Evolutionary conservation across 1,139 yeast species (phyloP).

Genomic region (Blastobotrys petasosporus): DNA sequence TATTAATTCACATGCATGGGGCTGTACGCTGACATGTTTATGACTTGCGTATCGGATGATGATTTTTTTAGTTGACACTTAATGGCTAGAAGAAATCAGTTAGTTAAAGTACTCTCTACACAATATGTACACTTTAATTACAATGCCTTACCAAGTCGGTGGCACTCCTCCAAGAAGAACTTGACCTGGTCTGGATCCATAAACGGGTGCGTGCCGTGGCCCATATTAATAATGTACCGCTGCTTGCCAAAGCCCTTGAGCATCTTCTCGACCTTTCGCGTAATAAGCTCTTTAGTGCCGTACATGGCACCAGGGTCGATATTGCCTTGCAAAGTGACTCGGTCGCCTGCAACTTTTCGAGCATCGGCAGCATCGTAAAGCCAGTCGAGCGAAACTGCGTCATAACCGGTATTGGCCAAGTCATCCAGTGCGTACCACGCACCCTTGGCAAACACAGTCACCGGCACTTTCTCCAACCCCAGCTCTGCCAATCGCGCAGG

Average conservation of each 20-base stretch:
- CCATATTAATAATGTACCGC: constrained; percentile 86
- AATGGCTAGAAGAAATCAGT: too few relatives aligned
- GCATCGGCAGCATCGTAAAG: constrained; percentile 81
- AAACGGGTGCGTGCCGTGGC: constrained; percentile 97
- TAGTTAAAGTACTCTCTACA: too few relatives aligned
- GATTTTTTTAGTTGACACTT: too few relatives aligned
- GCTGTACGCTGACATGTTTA: too few relatives aligned
- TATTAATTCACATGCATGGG: too few relatives aligned
- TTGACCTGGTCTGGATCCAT: constrained; percentile 88
- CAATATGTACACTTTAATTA: background rate
- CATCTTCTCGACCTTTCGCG: constrained; percentile 80
- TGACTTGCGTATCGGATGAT: too few relatives aligned
- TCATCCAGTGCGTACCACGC: constrained; percentile 96
- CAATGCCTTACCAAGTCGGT: constrained; percentile 52
- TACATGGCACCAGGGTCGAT: constrained; percentile 93
- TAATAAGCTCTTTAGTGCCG: constrained; percentile 76
- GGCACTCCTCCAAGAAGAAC: constrained; percentile 82
- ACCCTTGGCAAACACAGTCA: constrained; percentile 90
- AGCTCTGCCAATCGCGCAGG: constrained; percentile 66
- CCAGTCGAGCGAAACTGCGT: constrained; percentile 91
- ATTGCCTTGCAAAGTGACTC: constrained; percentile 90
- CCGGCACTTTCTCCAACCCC: constrained; percentile 71
- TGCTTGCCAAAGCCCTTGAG: constrained; percentile 82
- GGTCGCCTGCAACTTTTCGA: constrained; percentile 64
- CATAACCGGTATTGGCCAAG: constrained; percentile 77